Conservation (phyloP, 2,329 filamentous ascomycete genomes). For the Lasiodiplodia sp. region DNA sequence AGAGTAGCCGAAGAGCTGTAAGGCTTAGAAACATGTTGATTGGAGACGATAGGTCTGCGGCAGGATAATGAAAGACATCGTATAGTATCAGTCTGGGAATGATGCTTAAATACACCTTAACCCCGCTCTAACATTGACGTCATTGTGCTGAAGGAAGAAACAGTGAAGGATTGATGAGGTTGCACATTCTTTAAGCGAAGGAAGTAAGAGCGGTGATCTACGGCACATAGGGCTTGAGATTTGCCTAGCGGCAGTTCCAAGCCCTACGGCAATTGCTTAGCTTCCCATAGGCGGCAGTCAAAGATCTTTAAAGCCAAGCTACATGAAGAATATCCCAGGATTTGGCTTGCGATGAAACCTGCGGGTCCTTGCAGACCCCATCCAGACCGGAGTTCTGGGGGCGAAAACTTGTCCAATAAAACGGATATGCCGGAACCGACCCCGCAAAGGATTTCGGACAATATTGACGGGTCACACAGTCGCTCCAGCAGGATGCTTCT, state of each 20-base stretch:
- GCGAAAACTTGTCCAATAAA: conserved; percentile 3
- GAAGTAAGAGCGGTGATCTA: background rate
- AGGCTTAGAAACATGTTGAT: background rate
- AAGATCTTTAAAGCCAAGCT: background rate
- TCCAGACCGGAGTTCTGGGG: background rate
- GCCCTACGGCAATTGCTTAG: background rate
- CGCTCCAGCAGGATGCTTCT: background rate
- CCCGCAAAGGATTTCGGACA: conserved; percentile 5
- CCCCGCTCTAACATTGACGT: conserved; percentile 8
- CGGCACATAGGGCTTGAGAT: background rate
- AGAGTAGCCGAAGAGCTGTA: background rate
- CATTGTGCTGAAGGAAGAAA: conserved; percentile 13
- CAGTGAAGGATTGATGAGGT: conserved; percentile 5
- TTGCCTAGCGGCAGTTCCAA: background rate
- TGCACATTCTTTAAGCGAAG: background rate
- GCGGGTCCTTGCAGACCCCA: background rate
- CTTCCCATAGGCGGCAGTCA: background rate
- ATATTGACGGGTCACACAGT: background rate
- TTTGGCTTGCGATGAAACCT: background rate
- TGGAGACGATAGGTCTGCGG: background rate
- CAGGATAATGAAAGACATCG: background rate
- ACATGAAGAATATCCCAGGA: background rate
- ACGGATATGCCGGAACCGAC: background rate
- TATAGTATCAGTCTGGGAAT: background rate
- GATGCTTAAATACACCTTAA: background rate